Conservation (phyloP, 2,329 filamentous ascomycete species). For the Tolypocladium amazonense region DNA sequence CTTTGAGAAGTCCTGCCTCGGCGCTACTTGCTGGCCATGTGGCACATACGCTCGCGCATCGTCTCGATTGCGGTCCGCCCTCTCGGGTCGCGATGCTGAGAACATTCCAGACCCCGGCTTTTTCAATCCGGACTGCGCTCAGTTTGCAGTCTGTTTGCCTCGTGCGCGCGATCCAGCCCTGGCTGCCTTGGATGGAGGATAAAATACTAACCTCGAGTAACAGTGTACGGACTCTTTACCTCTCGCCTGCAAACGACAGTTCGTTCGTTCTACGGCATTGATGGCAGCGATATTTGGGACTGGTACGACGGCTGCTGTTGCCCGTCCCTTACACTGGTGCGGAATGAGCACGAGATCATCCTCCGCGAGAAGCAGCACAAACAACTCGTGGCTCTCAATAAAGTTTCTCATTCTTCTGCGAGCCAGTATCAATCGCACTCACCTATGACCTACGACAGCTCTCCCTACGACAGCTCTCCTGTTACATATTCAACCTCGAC, state of each 20-base stretch:
- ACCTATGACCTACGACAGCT: slow-evolving; percentile 11
- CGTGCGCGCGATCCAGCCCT: slow-evolving; percentile 8
- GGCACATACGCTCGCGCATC: slow-evolving; percentile 15
- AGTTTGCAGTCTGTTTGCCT: slow-evolving; percentile 14
- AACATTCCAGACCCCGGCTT: slow-evolving; percentile 6
- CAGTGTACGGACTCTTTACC: slow-evolving; percentile 20
- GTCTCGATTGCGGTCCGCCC: slow-evolving; percentile 12
- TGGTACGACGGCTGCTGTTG: slow-evolving; percentile 14
- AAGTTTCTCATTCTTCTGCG: background rate
- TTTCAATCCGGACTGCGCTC: slow-evolving; percentile 13
- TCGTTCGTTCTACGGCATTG: slow-evolving; percentile 21
- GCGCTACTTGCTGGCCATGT: slow-evolving; percentile 13
- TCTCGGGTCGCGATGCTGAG: slow-evolving; percentile 9
- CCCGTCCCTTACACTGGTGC: slow-evolving; percentile 15
- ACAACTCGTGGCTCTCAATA: slow-evolving; percentile 3
- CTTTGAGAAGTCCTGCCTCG: slow-evolving; percentile 3
- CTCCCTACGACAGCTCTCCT: slow-evolving; percentile 2
- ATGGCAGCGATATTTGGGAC: slow-evolving; percentile 13
- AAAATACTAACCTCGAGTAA: background rate
- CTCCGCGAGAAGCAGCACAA: slow-evolving; percentile 13
- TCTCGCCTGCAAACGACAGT: slow-evolving; percentile 17
- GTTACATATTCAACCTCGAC: slow-evolving; percentile 1
- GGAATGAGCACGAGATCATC: slow-evolving; percentile 21
- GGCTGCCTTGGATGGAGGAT: background rate
- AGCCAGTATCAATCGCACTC: slow-evolving; percentile 10